Evolutionary conservation across 768 basidiomycete genomes (phyloP), one percentile per base, ranked within the genome.

Genomic region (Suillus lakei): DNA sequence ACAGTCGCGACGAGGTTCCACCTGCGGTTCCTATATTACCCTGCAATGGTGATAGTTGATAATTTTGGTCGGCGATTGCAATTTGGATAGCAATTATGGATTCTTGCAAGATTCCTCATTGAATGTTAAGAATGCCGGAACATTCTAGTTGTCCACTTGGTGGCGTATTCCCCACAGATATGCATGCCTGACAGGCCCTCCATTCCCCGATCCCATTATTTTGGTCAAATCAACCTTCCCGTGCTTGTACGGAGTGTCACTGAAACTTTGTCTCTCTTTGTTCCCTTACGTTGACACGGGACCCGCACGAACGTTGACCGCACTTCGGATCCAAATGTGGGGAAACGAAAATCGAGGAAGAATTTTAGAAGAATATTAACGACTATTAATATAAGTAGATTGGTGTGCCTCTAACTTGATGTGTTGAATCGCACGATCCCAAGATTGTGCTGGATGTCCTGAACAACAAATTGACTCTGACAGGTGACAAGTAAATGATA

Each of bases 171-270:
- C 21, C 12, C 21, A 54, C 30, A 54, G 6, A 32, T 54, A 21
- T 54, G 51, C 21, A 54, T 13, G 21, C 26, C 26, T 28, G 38
- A 28, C 38, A 59, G 15, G 15, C 60, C 53, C 32, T 63, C 28
- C 62, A 63, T 63, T 63, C 21, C 36, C 62, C 36, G 54, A 59
- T 60, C 21, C 56, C 36, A 39, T 63, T 63, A 58, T 63, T 61
- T 12, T 63, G 32, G 32, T 30, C 34, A 30, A 30, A 54, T 54
- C 30, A 54, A 53, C 9, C 28, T 30, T 46, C 3, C 30, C 53
- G 53, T 32, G 30, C 51, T 32, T 32, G 10, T 53, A 18, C 8
- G 34, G 54, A 36, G 15, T n/a, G n/a, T n/a, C 58, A 59, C 16
- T 26, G 56, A 38, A 39, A 58, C 23, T 39, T 38, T 39, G 36